These are phyloP conservation scores for Neonectria punicea DNA, from an alignment of 2,329 filamentous ascomycete species.

Conservation along the genomic window DNA sequence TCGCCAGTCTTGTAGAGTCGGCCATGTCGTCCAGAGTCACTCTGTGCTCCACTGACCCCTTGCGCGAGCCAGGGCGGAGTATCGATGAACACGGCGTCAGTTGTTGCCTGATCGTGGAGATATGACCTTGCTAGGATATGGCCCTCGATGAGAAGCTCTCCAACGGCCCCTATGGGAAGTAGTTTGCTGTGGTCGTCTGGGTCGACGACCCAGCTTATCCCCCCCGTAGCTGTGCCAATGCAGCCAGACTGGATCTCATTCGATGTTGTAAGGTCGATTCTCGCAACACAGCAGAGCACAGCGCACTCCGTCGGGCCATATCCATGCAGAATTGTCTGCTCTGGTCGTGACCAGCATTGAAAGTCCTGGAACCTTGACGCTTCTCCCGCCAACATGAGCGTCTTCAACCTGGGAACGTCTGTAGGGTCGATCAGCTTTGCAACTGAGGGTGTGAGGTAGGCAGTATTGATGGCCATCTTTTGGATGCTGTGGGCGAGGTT, in stretches of 20 bases:
- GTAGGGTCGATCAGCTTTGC: conserved; percentile 11
- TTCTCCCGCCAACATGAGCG: conserved; percentile 19
- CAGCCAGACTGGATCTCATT: conserved; percentile 5
- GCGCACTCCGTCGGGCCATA: conserved; percentile 25
- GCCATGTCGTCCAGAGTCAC: not conserved
- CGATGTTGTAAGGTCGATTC: not conserved
- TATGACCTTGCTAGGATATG: conserved; percentile 14
- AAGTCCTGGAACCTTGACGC: conserved; percentile 8
- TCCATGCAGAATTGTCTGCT: conserved; percentile 11
- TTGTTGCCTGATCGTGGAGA: conserved; percentile 11
- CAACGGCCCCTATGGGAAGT: conserved; percentile 6
- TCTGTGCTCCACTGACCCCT: not conserved
- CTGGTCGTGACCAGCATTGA: conserved; percentile 14
- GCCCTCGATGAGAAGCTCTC: conserved; percentile 22
- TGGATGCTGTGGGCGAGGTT: conserved; percentile 7
- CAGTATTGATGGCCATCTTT: conserved; percentile 13
- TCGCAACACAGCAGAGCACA: conserved; percentile 13
- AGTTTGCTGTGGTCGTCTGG: conserved; percentile 16
- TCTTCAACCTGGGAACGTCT: conserved; percentile 10
- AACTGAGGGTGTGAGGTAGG: conserved; percentile 23
- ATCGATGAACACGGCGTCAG: conserved; percentile 10
- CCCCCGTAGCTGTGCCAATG: conserved; percentile 15
- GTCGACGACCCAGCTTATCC: conserved; percentile 22
- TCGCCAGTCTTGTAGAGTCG: not conserved
- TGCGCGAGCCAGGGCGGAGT: conserved; percentile 5